Conservation (phyloP, 2,329 filamentous ascomycete genomes). For the Emericellopsis atlantica region DNA sequence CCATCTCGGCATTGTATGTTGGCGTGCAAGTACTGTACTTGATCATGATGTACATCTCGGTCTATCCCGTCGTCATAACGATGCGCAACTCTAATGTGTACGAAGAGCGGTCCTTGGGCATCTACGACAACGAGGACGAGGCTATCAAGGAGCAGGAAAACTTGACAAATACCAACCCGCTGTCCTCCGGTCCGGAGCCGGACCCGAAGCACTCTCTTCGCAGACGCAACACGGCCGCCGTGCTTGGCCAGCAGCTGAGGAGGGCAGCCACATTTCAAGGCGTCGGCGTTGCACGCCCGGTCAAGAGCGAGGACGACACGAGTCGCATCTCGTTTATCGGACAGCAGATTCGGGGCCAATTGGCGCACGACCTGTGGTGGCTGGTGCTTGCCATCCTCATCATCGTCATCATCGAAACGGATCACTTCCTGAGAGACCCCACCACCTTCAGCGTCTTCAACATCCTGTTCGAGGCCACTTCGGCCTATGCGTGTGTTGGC, state of each 20-base stretch:
- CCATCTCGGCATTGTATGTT: slow-evolving; percentile 41
- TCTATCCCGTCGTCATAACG: slow-evolving; percentile 49
- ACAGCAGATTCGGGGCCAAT: slow-evolving; percentile 49
- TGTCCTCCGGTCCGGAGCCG: slow-evolving; percentile 9
- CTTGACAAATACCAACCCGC: background rate
- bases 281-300: slow-evolving; percentile 20
- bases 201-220: slow-evolving; percentile 8
- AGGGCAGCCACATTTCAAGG: slow-evolving; percentile 28
- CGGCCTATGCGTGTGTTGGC: slow-evolving; percentile 49
- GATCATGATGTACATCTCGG: slow-evolving; percentile 55
- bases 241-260: slow-evolving; percentile 18
- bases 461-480: slow-evolving; percentile 44
- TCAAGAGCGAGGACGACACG: slow-evolving; percentile 11
- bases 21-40: slow-evolving; percentile 48
- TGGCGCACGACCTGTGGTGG: slow-evolving; percentile 57
- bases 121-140: slow-evolving; percentile 28
- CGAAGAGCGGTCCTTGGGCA: slow-evolving; percentile 54
- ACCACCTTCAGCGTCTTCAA: slow-evolving; percentile 45
- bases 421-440: slow-evolving; percentile 37
- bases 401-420: slow-evolving; percentile 47
- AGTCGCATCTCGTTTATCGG: slow-evolving; percentile 34
- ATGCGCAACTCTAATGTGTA: slow-evolving; percentile 61
- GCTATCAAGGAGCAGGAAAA: slow-evolving; percentile 5
- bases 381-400: slow-evolving; percentile 47
- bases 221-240: slow-evolving; percentile 11